Base-by-base conservation (phyloP, 2,329 filamentous ascomycete genomes). In the Epichloe brachyelytri region DNA sequence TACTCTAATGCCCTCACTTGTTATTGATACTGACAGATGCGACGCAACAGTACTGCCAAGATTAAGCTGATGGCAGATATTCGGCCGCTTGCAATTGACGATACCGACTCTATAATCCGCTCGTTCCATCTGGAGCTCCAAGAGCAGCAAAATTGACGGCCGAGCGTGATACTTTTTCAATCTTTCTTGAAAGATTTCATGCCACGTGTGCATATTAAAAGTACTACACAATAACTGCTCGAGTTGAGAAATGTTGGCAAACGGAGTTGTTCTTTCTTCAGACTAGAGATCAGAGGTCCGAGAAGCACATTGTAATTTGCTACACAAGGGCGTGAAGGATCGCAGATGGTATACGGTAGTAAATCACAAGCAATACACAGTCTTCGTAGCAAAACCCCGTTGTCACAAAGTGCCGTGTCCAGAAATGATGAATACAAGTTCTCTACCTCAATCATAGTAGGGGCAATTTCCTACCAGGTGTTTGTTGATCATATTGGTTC, bases 31-130 rank as follows among this genome's bases (percentile, higher is more conserved):
- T 48, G 38, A 48, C 38, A 48, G 26, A 22, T 38, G 30, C 11
- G n/a, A n/a, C 15, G 84, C 11, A 30, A 49, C 40, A 63, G 61
- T 8, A 64, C 60, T n/a, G 43, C 38, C 36, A 94, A 94, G 82
- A 93, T 95, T 76, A 95, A 96, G 85, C 79, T 80, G 43, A 72
- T 95, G 66, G 89, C 89, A 43, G 88, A 95, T 60, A 82, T 95
- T 48, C 76, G 88, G 57, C 86, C 85, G 51, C 83, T 95, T 58
- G 86, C 86, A 52, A 83, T 95, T 57, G 90, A 96, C 67, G 90
- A 96, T 64, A 84, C 86, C 15, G 89, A 95, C 70, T 83, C 80
- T 30, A 90, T 95, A 57, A 94, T 95, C 67, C 79, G 86, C 53
- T 80, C 80, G 45, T 93, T 86, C 74, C 83, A 94, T 71, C 57